These are phyloP conservation scores for Zasmidium angulare DNA, from an alignment of 2,329 filamentous ascomycete genomes.

Conservation along the genomic window DNA sequence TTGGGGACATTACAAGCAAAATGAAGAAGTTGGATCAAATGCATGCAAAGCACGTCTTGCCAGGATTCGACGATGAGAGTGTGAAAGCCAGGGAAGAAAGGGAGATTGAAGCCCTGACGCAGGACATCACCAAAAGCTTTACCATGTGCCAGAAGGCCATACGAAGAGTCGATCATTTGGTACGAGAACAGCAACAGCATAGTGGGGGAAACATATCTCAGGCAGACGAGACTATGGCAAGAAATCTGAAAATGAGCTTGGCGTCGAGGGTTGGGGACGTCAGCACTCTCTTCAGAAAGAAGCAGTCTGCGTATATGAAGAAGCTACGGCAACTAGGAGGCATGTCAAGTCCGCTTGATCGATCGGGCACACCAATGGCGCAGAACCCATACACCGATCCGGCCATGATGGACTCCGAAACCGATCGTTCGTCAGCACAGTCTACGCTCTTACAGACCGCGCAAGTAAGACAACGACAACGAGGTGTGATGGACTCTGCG, in stretches of 20 bases:
- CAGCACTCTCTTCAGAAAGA: slow-evolving; percentile 90
- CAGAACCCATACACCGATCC: slow-evolving; percentile 76
- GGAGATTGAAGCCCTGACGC: slow-evolving; percentile 87
- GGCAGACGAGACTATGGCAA: slow-evolving; percentile 92
- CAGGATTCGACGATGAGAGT: slow-evolving; percentile 94
- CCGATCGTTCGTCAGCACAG: slow-evolving; percentile 89
- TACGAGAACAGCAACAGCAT: slow-evolving; percentile 72
- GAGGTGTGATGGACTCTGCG: slow-evolving; percentile 67
- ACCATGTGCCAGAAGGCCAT: slow-evolving; percentile 89
- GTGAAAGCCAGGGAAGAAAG: slow-evolving; percentile 82
- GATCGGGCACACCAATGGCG: slow-evolving; percentile 46
- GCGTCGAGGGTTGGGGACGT: slow-evolving; percentile 87
- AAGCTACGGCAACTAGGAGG: slow-evolving; percentile 47
- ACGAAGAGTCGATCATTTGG: slow-evolving; percentile 82
- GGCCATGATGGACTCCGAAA: slow-evolving; percentile 87
- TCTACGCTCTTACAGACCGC: slow-evolving; percentile 77
- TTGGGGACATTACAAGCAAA: slow-evolving; percentile 78
- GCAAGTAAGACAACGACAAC: slow-evolving; percentile 58
- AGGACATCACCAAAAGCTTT: slow-evolving; percentile 84
- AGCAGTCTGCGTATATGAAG: slow-evolving; percentile 93
- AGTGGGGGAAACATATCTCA: slow-evolving; percentile 63
- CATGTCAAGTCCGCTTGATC: slow-evolving; percentile 48
- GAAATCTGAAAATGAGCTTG: slow-evolving; percentile 90
- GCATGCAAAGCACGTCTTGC: slow-evolving; percentile 95
- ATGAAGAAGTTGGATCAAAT: slow-evolving; percentile 84